Percentiles rank a stretch among this genome's conserved stretches.
phyloP scores from a whole-genome alignment of 2,329 filamentous ascomycete genomes.

The Epichloe glyceriae region DNA sequence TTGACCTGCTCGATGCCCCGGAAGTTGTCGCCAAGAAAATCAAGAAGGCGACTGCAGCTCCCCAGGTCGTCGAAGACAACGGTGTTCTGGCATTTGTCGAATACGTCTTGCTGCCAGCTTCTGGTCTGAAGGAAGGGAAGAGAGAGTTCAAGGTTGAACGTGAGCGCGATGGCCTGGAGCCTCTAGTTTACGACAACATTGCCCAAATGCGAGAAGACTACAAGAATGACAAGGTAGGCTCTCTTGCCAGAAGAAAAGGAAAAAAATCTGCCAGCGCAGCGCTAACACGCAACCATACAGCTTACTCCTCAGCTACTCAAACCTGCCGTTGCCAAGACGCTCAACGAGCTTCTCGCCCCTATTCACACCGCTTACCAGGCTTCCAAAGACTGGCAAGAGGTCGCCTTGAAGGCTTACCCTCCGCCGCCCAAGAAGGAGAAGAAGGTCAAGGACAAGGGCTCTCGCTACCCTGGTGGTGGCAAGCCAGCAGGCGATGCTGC shows the following conservation, averaged over 20 bases:
- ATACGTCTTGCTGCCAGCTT: slow-evolving; percentile 69
- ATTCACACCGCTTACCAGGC: slow-evolving; percentile 63
- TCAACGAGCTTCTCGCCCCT: slow-evolving; percentile 62
- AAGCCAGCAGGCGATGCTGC: background rate
- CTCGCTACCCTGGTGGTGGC: slow-evolving; percentile 41
- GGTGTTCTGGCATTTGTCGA: slow-evolving; percentile 80
- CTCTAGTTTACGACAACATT: slow-evolving; percentile 68
- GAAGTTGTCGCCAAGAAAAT: slow-evolving; percentile 72
- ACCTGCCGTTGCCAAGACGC: slow-evolving; percentile 61
- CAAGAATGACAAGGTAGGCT: slow-evolving; percentile 55
- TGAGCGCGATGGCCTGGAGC: slow-evolving; percentile 50
- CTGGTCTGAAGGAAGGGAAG: slow-evolving; percentile 43
- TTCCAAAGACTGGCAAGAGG: slow-evolving; percentile 62
- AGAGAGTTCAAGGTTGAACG: slow-evolving; percentile 56
- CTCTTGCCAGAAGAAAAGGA: background rate
- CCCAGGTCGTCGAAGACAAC: slow-evolving; percentile 68
- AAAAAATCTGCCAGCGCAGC: accelerated
- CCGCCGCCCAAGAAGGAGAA: slow-evolving; percentile 56
- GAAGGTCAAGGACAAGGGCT: slow-evolving; percentile 66
- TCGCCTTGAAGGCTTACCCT: slow-evolving; percentile 68
- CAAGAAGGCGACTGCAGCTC: slow-evolving; percentile 69
- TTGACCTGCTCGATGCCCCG: slow-evolving; percentile 75
- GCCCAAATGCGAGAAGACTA: slow-evolving; percentile 70
- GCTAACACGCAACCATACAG: slow-evolving; percentile 7
- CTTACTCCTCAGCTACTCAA: slow-evolving; percentile 82